These are phyloP conservation scores for Austroboletus niveus DNA, from an alignment of 1,284 basidiomycete species.

Conservation along the genomic window DNA sequence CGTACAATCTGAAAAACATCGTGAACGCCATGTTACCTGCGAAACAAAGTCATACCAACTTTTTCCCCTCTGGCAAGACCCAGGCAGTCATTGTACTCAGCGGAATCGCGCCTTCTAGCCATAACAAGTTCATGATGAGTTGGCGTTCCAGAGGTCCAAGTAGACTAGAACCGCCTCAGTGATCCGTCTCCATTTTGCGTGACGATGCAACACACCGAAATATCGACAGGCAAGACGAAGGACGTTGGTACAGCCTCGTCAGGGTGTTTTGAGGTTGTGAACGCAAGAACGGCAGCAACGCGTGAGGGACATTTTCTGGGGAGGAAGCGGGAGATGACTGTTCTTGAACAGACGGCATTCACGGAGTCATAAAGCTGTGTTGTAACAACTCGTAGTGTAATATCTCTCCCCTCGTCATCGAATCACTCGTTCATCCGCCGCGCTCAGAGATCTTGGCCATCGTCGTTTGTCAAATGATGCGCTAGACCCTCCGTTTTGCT, in stretches of 20 bases:
- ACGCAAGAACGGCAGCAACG: constrained; percentile 80
- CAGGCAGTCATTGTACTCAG: constrained; percentile 77
- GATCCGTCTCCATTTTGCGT: constrained; percentile 1
- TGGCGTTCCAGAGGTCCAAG: constrained; percentile 87
- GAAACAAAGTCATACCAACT: constrained; percentile 43
- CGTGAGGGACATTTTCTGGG: constrained; percentile 44
- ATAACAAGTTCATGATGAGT: constrained; percentile 88
- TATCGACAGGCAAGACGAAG: constrained; percentile 92
- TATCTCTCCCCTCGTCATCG: too few species aligned
- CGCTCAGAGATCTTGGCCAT: too few species aligned
- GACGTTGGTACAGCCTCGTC: constrained; percentile 82
- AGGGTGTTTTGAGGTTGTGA: constrained; percentile 83
- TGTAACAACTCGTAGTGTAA: not conserved
- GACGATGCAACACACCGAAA: constrained; percentile 57
- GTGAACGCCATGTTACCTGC: constrained; percentile 9
- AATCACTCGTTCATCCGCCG: too few species aligned
- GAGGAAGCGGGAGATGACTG: constrained; percentile 10
- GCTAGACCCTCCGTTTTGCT: too few species aligned
- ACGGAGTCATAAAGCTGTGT: not conserved
- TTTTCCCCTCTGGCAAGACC: constrained; percentile 73
- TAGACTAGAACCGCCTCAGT: constrained; percentile 51
- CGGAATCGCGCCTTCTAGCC: constrained; percentile 81
- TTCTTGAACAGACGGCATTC: constrained; percentile 27
- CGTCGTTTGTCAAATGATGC: too few species aligned
- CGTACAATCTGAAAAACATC: constrained; percentile 57